phyloP scores from a whole-genome alignment of 1,139 yeast species.

The Pneumocystis canis region DNA sequence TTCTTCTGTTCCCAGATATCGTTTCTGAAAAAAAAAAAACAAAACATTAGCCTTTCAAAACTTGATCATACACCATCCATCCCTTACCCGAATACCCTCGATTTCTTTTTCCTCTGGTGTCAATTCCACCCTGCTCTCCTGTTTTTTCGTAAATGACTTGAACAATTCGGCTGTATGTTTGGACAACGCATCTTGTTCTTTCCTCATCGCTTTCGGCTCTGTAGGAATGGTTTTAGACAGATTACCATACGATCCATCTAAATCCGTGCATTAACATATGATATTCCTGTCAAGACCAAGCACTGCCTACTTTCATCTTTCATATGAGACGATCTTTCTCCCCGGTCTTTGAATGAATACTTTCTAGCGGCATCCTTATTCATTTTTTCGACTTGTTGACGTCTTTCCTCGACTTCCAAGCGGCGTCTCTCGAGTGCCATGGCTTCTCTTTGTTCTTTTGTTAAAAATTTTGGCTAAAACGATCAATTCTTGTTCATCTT shows the following conservation, averaged over 20 bases:
- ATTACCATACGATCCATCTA: not conserved
- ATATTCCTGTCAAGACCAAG: no score
- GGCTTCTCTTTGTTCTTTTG: constrained; percentile 29
- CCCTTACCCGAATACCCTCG: not conserved
- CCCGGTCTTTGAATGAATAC: not conserved
- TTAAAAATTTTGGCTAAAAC: constrained; percentile 25
- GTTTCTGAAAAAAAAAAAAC: not conserved
- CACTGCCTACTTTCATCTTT: no score
- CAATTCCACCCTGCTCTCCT: constrained; percentile 6
- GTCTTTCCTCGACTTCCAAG: no score
- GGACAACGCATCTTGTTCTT: not conserved
- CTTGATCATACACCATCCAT: no score
- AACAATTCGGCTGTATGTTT: not conserved
- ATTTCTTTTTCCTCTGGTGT: constrained; percentile 8
- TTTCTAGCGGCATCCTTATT: constrained; percentile 1
- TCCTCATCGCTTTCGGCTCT: not conserved
- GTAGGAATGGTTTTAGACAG: not conserved
- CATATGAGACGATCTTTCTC: no score
- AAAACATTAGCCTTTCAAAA: no score
- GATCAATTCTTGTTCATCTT: not conserved
- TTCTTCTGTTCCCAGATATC: not conserved
- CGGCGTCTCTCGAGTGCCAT: constrained; percentile 22
- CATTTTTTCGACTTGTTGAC: no score
- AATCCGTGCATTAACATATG: no score
- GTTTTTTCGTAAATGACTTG: constrained; percentile 7